Percentiles rank a stretch among this genome's conserved stretches.
Evolutionary conservation across 768 basidiomycete genomes (phyloP).

Genomic region (Lentinula sp.): DNA sequence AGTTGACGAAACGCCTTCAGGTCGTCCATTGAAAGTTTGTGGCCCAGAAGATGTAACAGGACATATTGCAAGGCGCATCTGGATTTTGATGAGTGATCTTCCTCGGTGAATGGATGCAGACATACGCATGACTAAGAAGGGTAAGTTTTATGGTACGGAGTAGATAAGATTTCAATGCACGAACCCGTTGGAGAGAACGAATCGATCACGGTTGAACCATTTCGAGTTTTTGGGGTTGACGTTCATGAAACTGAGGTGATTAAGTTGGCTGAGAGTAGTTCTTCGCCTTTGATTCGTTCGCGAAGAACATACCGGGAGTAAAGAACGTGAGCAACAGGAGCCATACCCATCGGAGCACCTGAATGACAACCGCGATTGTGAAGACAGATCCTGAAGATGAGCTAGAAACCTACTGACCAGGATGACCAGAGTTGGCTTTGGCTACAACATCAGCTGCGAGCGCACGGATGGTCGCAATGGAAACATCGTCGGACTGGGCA

Average conservation of each 20-base stretch:
- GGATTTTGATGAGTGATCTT: background rate
- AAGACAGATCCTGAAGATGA: conserved; percentile 7
- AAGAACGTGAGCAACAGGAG: conserved; percentile 74
- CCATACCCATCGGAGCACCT: conserved; percentile 96
- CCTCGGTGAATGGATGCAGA: conserved; percentile 8
- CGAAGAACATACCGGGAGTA: conserved; percentile 54
- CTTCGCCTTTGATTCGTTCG: background rate
- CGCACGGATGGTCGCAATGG: conserved; percentile 69
- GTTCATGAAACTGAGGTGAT: conserved; percentile 62
- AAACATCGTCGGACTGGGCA: conserved; percentile 43
- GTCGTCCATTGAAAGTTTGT: conserved; percentile 89
- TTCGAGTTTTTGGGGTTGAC: conserved; percentile 85
- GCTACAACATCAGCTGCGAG: conserved; percentile 72
- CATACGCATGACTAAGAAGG: conserved; percentile 65
- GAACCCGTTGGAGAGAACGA: conserved; percentile 93
- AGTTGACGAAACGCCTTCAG: conserved; percentile 91
- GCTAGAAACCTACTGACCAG: conserved; percentile 41
- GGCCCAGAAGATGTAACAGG: conserved; percentile 85
- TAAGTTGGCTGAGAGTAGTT: background rate
- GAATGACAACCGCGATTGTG: conserved; percentile 6
- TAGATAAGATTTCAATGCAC: conserved; percentile 18
- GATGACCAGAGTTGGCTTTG: conserved; percentile 93
- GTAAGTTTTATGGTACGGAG: conserved; percentile 9
- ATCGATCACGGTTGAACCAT: conserved; percentile 96
- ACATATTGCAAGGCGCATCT: conserved; percentile 94